These are phyloP conservation scores for Alternaria sp. DNA, from an alignment of 2,329 filamentous ascomycete genomes.

Conservation along the genomic window DNA sequence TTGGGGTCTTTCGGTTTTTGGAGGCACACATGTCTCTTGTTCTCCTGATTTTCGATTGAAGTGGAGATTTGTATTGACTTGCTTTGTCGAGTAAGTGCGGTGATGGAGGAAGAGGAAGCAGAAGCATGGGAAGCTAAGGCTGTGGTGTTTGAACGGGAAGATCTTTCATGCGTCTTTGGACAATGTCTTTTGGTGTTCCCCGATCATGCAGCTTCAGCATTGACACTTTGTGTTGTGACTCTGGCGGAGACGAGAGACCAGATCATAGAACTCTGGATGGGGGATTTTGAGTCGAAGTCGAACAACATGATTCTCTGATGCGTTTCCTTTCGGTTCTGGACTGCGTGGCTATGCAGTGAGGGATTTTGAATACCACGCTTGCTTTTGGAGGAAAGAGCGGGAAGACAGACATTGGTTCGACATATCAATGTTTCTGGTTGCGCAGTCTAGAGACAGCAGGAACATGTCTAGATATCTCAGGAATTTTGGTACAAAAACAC, in stretches of 20 bases:
- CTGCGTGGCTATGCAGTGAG: background rate
- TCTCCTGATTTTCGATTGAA: background rate
- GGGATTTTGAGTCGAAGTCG: background rate
- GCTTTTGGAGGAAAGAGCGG: background rate
- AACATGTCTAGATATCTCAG: background rate
- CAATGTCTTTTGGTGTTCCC: background rate
- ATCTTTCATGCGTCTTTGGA: fast-evolving
- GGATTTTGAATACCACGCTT: background rate
- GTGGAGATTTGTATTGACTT: too few relatives aligned
- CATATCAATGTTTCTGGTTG: background rate
- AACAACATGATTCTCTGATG: background rate
- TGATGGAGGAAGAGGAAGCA: background rate
- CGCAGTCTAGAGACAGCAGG: background rate
- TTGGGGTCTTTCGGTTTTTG: background rate
- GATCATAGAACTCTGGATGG: background rate
- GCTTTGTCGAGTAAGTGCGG: fast-evolving
- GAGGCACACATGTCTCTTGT: background rate
- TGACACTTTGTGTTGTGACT: background rate
- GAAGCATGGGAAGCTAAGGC: background rate
- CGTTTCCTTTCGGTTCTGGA: background rate
- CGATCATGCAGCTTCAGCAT: background rate
- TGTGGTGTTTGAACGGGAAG: background rate
- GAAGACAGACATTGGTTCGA: background rate
- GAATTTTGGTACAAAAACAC: too few relatives aligned
- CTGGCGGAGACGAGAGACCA: background rate